phyloP scores from a whole-genome alignment of 176 grass and related monocot species.

The Rhynchospora pubera region DNA sequence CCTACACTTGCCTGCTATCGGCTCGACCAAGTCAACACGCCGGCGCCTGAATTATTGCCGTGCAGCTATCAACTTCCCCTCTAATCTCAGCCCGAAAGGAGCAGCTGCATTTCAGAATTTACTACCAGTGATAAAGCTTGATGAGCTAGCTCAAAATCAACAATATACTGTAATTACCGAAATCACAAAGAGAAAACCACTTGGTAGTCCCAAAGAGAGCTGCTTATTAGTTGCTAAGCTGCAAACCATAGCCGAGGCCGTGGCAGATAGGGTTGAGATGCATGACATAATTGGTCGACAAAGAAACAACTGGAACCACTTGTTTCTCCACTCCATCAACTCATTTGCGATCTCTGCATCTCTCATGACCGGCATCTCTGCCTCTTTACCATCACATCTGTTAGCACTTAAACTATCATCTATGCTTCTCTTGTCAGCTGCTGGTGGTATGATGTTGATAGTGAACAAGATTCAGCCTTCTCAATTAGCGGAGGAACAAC shows the following conservation, averaged over 20 bases:
- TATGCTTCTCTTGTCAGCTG: constrained; percentile 26
- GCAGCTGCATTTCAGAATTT: not conserved
- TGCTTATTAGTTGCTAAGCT: not conserved
- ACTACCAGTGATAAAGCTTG: not conserved
- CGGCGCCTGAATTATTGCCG: not conserved
- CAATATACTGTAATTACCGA: not conserved
- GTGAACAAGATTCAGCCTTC: constrained; percentile 37
- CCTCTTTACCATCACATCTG: not conserved
- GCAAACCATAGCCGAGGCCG: not conserved
- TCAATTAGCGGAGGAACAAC: constrained; percentile 35
- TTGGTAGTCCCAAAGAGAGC: not conserved
- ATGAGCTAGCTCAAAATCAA: not conserved
- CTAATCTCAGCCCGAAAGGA: constrained; percentile 13
- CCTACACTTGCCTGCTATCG: not conserved
- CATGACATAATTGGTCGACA: constrained; percentile 28
- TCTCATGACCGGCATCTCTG: constrained; percentile 20
- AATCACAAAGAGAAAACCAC: not conserved
- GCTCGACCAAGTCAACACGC: not conserved
- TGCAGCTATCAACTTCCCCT: not conserved
- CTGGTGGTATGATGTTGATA: constrained; percentile 15
- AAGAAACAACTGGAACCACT: constrained; percentile 37
- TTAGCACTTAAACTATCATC: constrained; percentile 29
- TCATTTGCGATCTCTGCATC: constrained; percentile 18
- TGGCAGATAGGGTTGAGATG: constrained; percentile 30
- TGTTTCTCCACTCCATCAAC: constrained; percentile 32